Conservation (phyloP, 2,329 filamentous ascomycete genomes). For the Neopestalotiopsis sp. region DNA sequence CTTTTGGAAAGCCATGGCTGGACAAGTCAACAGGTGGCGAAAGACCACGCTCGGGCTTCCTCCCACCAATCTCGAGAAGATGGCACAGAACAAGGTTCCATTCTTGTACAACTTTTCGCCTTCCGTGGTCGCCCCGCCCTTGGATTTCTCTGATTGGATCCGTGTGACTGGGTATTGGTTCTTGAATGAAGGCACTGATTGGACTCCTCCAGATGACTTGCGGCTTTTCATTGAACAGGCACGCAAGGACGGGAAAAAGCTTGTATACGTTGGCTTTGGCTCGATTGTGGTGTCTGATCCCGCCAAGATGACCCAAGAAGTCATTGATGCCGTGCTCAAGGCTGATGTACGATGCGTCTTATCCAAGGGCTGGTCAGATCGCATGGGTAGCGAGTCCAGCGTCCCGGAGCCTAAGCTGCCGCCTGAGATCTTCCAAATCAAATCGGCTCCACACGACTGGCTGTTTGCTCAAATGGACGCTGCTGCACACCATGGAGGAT, state of each 20-base stretch:
- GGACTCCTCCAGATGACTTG: constrained; percentile 77
- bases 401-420: constrained; percentile 74
- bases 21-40: constrained; percentile 92
- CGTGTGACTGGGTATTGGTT: constrained; percentile 99
- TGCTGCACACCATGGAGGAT: constrained; percentile 91
- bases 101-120: constrained; percentile 98
- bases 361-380: constrained; percentile 96
- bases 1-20: constrained; percentile 92
- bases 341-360: constrained; percentile 94
- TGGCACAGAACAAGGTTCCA: constrained; percentile 97
- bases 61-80: constrained; percentile 82
- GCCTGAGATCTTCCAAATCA: constrained; percentile 83
- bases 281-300: constrained; percentile 94
- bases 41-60: constrained; percentile 79
- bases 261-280: constrained; percentile 97
- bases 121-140: constrained; percentile 87
- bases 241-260: constrained; percentile 80
- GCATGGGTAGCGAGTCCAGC: constrained; percentile 43
- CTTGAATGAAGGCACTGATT: constrained; percentile 74
- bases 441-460: constrained; percentile 95
- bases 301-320: constrained; percentile 85
- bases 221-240: constrained; percentile 83
- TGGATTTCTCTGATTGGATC: constrained; percentile 98
- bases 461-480: constrained; percentile 93
- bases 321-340: constrained; percentile 88